Conservation (phyloP, 495 filamentous ascomycete species). For the Pseudomonodictys pantanalensis region DNA sequence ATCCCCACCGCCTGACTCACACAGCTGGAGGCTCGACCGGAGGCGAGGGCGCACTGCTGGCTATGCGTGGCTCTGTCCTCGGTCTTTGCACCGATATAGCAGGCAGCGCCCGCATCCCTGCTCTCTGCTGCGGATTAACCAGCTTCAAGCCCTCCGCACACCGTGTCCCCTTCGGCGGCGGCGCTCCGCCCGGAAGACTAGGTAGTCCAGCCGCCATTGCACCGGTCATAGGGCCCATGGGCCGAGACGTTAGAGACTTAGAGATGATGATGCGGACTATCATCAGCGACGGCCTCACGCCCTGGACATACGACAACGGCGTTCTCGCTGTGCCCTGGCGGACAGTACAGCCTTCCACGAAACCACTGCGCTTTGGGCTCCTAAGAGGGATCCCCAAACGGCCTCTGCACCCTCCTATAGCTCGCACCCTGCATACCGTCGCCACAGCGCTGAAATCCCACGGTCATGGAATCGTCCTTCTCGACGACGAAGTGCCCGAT, state of each 20-base stretch:
- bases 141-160: slow-evolving; percentile 35
- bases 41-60: slow-evolving; percentile 32
- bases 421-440: slow-evolving; percentile 32
- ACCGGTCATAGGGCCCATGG: slow-evolving; percentile 52
- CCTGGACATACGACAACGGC: slow-evolving; percentile 48
- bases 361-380: slow-evolving; percentile 30
- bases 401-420: slow-evolving; percentile 38
- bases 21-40: slow-evolving; percentile 34
- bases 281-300: slow-evolving; percentile 44
- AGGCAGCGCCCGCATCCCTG: slow-evolving; percentile 38
- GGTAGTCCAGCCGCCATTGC: slow-evolving; percentile 41
- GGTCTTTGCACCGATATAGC: slow-evolving; percentile 34
- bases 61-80: slow-evolving; percentile 26
- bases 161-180: slow-evolving; percentile 36
- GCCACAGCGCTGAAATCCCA: slow-evolving; percentile 21
- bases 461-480: slow-evolving; percentile 28
- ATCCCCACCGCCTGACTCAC: slow-evolving; percentile 29
- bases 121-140: slow-evolving; percentile 36
- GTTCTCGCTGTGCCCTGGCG: slow-evolving; percentile 52
- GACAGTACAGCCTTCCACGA: slow-evolving; percentile 6
- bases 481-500: slow-evolving; percentile 27
- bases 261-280: slow-evolving; percentile 53
- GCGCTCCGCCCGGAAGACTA: slow-evolving; percentile 32
- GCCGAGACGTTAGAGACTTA: slow-evolving; percentile 47
- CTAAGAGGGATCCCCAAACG: slow-evolving; percentile 30